phyloP scores from a whole-genome alignment of 176 grass and related monocot species.

The Oryza nivara region DNA sequence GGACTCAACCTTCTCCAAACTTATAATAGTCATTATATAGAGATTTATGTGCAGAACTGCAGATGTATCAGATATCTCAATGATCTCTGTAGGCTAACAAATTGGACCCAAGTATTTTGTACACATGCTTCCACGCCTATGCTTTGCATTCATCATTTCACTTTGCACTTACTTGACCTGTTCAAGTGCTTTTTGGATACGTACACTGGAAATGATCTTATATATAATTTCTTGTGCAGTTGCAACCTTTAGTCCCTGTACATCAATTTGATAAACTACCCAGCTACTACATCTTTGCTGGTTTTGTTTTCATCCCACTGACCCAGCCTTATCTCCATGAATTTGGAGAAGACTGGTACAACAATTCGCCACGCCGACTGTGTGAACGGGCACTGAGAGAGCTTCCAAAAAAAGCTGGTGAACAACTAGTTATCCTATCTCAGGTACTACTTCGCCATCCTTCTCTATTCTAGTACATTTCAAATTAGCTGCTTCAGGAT shows the following conservation, averaged over 20 bases:
- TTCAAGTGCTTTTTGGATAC: constrained; percentile 3
- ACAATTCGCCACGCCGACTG: constrained; percentile 78
- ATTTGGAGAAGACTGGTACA: constrained; percentile 98
- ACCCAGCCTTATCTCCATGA: constrained; percentile 99
- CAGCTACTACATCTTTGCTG: constrained; percentile 96
- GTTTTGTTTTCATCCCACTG: constrained; percentile 89
- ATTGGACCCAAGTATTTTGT: background rate
- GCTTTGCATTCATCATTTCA: constrained; percentile 17
- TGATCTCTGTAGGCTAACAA: constrained; percentile 13
- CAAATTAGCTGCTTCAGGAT: constrained; percentile 6
- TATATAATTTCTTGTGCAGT: constrained; percentile 52
- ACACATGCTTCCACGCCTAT: background rate
- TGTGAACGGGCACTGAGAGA: constrained; percentile 91
- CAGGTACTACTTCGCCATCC: constrained; percentile 61
- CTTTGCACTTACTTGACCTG: background rate
- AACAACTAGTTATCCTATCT: constrained; percentile 90
- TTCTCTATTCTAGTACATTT: constrained; percentile 16
- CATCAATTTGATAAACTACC: constrained; percentile 95
- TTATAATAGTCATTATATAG: background rate
- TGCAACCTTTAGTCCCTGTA: constrained; percentile 92
- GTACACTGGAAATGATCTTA: constrained; percentile 32
- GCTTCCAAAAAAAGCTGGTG: constrained; percentile 71
- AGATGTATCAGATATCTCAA: background rate
- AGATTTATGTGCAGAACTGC: background rate
- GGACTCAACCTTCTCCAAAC: constrained; percentile 27